Percentiles rank a stretch among this genome's conserved stretches.
Conservation (phyloP, 176 grass and related monocot species). For the Bolboschoenus planiculmis region DNA sequence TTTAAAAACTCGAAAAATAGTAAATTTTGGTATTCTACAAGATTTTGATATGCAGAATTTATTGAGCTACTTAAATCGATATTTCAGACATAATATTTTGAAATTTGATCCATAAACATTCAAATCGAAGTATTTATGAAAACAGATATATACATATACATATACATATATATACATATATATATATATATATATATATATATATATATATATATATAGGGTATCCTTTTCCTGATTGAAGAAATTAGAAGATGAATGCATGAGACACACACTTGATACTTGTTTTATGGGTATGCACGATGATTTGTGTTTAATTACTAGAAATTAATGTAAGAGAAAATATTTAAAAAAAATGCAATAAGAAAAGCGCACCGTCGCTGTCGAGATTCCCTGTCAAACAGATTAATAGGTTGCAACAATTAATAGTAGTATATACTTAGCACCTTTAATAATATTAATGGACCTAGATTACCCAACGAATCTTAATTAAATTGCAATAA, state of each 20-base stretch:
- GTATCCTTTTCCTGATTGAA: neutral
- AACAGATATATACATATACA: too few species aligned
- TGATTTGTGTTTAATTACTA: neutral
- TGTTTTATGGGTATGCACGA: neutral
- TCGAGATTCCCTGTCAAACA: constrained; percentile 2
- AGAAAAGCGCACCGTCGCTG: neutral
- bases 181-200: too few species aligned
- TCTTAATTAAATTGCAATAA: constrained; percentile 17
- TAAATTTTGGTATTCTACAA: too few species aligned
- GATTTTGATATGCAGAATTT: too few species aligned
- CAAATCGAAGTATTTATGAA: too few species aligned
- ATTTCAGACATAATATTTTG: too few species aligned
- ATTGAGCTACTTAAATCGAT: too few species aligned
- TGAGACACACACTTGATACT: neutral
- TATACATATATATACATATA: too few species aligned
- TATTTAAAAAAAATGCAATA: neutral
- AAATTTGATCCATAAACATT: too few species aligned
- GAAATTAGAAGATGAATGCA: neutral
- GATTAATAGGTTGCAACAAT: neutral
- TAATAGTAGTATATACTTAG: neutral
- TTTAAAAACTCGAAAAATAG: too few species aligned
- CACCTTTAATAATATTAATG: neutral
- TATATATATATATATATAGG: too few species aligned
- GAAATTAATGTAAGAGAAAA: neutral
- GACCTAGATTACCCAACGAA: neutral